These are phyloP conservation scores for Aspergillus costaricaensis DNA, from an alignment of 2,329 filamentous ascomycete genomes.

Conservation along the genomic window DNA sequence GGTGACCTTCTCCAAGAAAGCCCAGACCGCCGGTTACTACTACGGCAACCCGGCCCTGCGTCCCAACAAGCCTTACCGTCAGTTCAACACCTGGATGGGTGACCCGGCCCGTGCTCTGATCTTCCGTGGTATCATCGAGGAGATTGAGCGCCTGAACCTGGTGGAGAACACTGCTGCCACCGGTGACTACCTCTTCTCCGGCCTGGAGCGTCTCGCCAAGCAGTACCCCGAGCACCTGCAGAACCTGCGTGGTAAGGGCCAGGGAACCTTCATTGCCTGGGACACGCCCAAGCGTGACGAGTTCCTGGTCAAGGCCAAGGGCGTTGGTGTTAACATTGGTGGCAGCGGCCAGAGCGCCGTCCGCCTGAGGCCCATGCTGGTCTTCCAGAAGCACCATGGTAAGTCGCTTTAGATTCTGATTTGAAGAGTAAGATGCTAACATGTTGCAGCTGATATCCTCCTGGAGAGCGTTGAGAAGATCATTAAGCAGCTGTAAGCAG, in stretches of 20 bases:
- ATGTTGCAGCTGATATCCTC: constrained; percentile 67
- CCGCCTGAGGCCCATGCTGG: constrained; percentile 82
- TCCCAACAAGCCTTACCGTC: constrained; percentile 90
- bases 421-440: constrained; percentile 16
- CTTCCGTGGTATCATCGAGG: constrained; percentile 81
- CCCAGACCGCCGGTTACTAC: constrained; percentile 91
- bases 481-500: constrained; percentile 50
- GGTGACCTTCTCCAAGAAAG: constrained; percentile 95
- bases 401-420: constrained; percentile 20
- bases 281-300: constrained; percentile 79
- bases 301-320: constrained; percentile 77
- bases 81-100: constrained; percentile 98
- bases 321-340: constrained; percentile 81
- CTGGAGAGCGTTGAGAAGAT: constrained; percentile 77
- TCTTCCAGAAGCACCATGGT: constrained; percentile 87
- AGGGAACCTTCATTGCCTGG: constrained; percentile 91
- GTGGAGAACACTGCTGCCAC: constrained; percentile 76
- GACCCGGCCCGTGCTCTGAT: constrained; percentile 82
- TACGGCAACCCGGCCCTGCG: constrained; percentile 76
- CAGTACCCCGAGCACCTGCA: constrained; percentile 76
- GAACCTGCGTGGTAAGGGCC: constrained; percentile 83
- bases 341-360: constrained; percentile 76
- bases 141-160: constrained; percentile 75
- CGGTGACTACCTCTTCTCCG: constrained; percentile 74
- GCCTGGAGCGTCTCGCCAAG: constrained; percentile 66